Conservation (phyloP, 2,329 filamentous ascomycete species). For the Sclerotinia trifoliorum region DNA sequence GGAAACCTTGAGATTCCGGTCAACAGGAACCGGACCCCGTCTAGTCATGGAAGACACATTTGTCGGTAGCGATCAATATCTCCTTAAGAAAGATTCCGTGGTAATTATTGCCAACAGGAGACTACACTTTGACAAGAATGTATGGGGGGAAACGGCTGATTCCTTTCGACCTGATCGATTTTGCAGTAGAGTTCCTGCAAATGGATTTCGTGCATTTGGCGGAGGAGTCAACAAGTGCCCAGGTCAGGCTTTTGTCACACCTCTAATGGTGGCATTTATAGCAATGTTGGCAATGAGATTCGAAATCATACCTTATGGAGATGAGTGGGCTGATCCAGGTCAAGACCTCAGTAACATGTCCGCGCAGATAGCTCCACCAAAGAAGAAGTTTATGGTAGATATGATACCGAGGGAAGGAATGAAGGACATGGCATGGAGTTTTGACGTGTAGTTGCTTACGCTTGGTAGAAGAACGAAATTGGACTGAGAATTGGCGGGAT, state of each 20-base stretch:
- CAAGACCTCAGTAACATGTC: conserved; percentile 15
- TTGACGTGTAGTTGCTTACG: conserved; percentile 5
- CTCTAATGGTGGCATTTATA: neutral
- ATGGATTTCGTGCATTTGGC: conserved; percentile 19
- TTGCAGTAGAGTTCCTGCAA: neutral
- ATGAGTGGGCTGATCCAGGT: conserved; percentile 6
- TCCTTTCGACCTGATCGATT: conserved; percentile 9
- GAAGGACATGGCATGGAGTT: conserved; percentile 7
- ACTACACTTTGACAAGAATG: conserved; percentile 16
- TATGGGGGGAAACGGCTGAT: conserved; percentile 10
- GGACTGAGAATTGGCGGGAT: neutral
- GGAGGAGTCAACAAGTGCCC: conserved; percentile 18
- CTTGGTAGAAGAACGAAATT: neutral
- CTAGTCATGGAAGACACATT: conserved; percentile 14
- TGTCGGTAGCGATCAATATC: conserved; percentile 18
- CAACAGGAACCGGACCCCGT: conserved; percentile 9
- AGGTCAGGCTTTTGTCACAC: neutral
- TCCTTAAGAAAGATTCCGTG: conserved; percentile 16
- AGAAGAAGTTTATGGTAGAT: conserved; percentile 8
- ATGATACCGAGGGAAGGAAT: neutral
- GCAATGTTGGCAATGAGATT: conserved; percentile 17
- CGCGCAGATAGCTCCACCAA: neutral
- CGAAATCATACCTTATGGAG: conserved; percentile 2
- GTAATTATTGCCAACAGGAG: conserved; percentile 8
- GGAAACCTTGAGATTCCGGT: conserved; percentile 11